Base-by-base conservation (phyloP, 2,329 filamentous ascomycete genomes). In the Cyphellophora attinorum region DNA sequence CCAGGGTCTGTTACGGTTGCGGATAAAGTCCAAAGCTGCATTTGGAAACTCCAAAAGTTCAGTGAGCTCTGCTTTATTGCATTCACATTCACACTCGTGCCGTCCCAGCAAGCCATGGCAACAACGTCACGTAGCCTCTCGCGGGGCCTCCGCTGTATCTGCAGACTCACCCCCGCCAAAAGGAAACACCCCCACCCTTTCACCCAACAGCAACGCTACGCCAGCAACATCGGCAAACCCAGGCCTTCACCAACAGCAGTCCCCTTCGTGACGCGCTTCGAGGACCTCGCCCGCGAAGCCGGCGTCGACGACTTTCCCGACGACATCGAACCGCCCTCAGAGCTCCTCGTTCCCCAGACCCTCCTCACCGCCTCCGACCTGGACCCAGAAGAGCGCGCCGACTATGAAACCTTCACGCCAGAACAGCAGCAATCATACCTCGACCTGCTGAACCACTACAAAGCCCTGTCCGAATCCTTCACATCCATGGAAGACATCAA, bases 401-500 rank as follows among this genome's bases (percentile, higher is more conserved):
- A 48, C 30, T 48, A 42, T 31, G 40, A 48, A 14, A 38, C 46
- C n/a, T 35, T 48, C 21, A 33, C 43, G 11, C 39, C 41, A 15
- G 28, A 31, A 13, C 39, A 48, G 4, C 39, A 43, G 18, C 28
- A 31, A 11, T 32, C 35, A 21, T 46, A 42, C 21, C 31, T 48
- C 5, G 41, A 41, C 6, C 25, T 44, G 23, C 43, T 46, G 28
- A 48, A 48, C 31, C 21, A 25, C n/a, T 25, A 25, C 21, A 25
- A 25, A 25, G 21, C 21, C n/a, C 21, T 25, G 8, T 25, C 21
- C 21, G 21, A 25, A 25, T 25, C 21, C 21, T n/a, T n/a, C n/a
- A 25, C 16, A 14, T 27, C 35, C 5, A 30, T 43, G 37, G 40
- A 43, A 29, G 49, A 58, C 35, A 39, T 63, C 17, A n/a, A n/a